Base-by-base conservation (phyloP, 2,329 filamentous ascomycete species). In the Aureobasidium lini region DNA sequence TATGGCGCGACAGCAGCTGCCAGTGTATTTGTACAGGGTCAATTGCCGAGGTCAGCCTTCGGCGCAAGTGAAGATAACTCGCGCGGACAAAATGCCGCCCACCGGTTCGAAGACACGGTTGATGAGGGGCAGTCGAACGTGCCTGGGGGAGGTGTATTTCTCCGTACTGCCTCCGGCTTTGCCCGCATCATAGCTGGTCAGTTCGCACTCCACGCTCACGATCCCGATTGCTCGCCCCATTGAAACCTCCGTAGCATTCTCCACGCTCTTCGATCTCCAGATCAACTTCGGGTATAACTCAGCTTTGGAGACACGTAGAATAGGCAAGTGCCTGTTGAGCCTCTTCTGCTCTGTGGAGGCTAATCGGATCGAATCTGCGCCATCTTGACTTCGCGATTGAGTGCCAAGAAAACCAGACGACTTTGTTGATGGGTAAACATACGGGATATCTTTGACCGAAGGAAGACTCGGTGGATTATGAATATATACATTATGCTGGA, bases 1-100 rank as follows among this genome's bases (percentile, higher is more conserved):
- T n/a, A 23, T 44, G 52, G 16, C 40, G 52, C 52, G 52, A 37
- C 40, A 36, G 31, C 31, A 40, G 16, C 29, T 16, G 40, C 37
- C 16, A 36, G 40, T 10, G 7, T 56, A 56, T 34, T 56, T 56
- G 40, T 56, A 46, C 16, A 6, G n/a, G 5, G 6, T 13, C 40
- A 5, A 56, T 56, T 56, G 52, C 52, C 52, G 52, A 56, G 52
- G 52, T 56, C 52, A 31, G 2, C 29, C 29, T 13, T 43, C 50
- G 50, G 50, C 28, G 50, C 39, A 54, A 54, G 39, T 46, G 31
- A 46, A 56, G 16, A 56, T 29, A 56, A 46, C 52, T 56, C 52
- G 16, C 52, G 39, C 40, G 52, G 52, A 56, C 52, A 56, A 56
- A 56, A 44, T 44, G 40, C 31, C 52, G 39, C 52, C 18, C 52